Evolutionary conservation across 257 asterid species (phyloP), one percentile per base, ranked within the genome.

Genomic region (Cruciata laevipes): DNA sequence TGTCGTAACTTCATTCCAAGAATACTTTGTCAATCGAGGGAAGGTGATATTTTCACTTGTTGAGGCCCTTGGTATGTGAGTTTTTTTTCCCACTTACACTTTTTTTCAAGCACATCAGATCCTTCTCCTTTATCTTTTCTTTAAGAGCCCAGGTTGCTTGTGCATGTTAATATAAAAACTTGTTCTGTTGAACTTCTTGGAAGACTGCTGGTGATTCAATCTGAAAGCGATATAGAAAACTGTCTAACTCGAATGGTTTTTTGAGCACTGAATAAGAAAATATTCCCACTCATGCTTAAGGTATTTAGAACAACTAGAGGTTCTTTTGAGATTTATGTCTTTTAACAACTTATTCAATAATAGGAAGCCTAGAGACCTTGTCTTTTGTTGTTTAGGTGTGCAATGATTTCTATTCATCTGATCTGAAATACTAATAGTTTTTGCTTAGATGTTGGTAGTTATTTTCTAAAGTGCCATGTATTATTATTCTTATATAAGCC

Each of bases 21-120:
- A 70, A 5, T 87, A 84, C 71, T 74, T 84, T 27, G 42, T 81
- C 71, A 87, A 83, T 67, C 83, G 96, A 42, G 90, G 74, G 67
- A 87, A 71, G 72, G 81, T 84, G 73, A 86, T 92, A 62, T 30
- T 84, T 66, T 86, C 82, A 14, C 92, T 92, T 27, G 95, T 89
- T 11, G 97, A 92, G 83, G 98, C 97, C 63, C 82, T 91, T 38
- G 98, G 98, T 91, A 81, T 40, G 81, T 70, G 33, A 42, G 27
- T 27, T 20, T 73, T 35, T 30, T 9, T 27, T 65, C 4, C 7
- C 16, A 65, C 7, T 49, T 24, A 7, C 18, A 4, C 9, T 9
- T 44, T 65, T 10, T 4, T 24, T 3, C 9, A 23, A 5, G 21
- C 21, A 21, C 30, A 20, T 20, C 18, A 12, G 42, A 24, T 63